A percentile compares a stretch with the other conserved stretches of the same genome.
phyloP scores from a whole-genome alignment of 108 stramenopile species.

The Nitzschia sp. region DNA sequence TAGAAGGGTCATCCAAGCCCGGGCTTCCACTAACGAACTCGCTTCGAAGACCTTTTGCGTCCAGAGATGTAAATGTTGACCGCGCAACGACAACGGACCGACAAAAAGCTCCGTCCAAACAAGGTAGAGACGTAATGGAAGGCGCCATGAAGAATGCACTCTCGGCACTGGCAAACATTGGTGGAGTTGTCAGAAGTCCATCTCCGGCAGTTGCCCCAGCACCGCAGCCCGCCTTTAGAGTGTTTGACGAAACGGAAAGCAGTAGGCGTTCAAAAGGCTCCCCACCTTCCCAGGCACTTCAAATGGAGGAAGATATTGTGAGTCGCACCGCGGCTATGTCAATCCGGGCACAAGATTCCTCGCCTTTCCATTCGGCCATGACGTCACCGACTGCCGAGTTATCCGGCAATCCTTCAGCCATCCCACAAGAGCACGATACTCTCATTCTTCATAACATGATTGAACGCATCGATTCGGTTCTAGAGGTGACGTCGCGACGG shows the following conservation, averaged over 20 bases:
- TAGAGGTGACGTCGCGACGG: constrained; percentile 37
- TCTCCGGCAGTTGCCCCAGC: neutral
- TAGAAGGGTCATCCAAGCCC: constrained; percentile 12
- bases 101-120: neutral
- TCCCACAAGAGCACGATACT: constrained; percentile 19
- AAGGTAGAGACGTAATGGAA: constrained; percentile 10
- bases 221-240: constrained; percentile 23
- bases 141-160: constrained; percentile 22
- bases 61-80: constrained; percentile 35
- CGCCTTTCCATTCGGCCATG: constrained; percentile 2
- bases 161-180: constrained; percentile 10
- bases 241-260: constrained; percentile 39
- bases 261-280: neutral
- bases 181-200: constrained; percentile 3
- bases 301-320: constrained; percentile 23
- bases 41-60: constrained; percentile 26
- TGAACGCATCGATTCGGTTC: constrained; percentile 36
- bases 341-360: constrained; percentile 19
- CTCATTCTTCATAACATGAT: constrained; percentile 38
- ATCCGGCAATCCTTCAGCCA: neutral
- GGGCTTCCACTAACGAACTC: constrained; percentile 17
- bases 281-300: neutral
- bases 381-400: neutral
- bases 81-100: neutral
- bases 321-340: constrained; percentile 30